Evolutionary conservation across 2,329 filamentous ascomycete species (phyloP).

Genomic region (Blastomyces gilchristii): DNA sequence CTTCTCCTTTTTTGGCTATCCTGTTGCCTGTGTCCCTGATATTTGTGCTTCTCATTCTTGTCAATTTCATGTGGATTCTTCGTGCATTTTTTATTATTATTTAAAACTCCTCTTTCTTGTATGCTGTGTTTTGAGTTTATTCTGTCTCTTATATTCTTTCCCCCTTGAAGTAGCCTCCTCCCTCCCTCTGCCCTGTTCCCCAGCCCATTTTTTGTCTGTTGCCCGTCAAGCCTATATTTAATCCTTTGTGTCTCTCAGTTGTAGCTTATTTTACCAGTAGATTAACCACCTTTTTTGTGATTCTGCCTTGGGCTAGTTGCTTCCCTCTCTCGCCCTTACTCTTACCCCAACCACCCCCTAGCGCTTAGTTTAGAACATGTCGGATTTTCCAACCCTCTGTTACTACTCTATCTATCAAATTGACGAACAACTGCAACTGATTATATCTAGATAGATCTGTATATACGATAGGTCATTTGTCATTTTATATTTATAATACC

Average conservation of each 20-base stretch:
- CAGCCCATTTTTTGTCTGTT: background rate
- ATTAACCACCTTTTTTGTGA: background rate
- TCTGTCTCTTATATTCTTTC: background rate
- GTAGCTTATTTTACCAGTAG: background rate
- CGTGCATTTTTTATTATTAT: background rate
- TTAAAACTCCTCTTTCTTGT: background rate
- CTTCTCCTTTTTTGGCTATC: background rate
- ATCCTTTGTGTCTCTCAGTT: background rate
- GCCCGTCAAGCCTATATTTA: background rate
- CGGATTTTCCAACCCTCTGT: background rate
- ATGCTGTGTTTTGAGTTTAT: background rate
- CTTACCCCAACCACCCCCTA: background rate
- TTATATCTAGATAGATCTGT: background rate
- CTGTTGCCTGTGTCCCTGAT: background rate
- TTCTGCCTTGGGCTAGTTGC: background rate
- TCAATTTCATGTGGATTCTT: conserved; percentile 1
- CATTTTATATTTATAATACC: too few species aligned
- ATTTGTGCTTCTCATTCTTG: background rate
- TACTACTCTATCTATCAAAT: background rate
- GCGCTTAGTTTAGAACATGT: background rate
- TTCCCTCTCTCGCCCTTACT: too few species aligned
- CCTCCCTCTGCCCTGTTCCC: background rate
- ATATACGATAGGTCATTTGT: too few species aligned
- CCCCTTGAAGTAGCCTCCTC: background rate
- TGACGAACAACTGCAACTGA: background rate